phyloP scores from a whole-genome alignment of 441 rosid genomes.

The Croton setiger region DNA sequence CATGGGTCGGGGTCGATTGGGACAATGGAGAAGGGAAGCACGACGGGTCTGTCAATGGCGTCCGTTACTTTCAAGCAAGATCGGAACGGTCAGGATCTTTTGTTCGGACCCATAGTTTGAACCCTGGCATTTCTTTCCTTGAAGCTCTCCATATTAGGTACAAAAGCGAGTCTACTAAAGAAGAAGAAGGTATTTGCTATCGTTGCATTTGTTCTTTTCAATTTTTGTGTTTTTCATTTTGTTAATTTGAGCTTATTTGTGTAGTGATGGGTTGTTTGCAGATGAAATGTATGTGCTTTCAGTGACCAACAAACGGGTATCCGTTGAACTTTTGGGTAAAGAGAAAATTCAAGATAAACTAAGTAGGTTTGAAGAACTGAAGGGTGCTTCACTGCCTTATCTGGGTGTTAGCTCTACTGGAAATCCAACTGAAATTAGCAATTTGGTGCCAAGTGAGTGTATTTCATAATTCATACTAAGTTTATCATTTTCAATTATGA shows the following conservation, averaged over 20 bases:
- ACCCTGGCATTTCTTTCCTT: constrained; percentile 57
- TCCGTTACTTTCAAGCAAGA: constrained; percentile 58
- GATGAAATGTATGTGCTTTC: constrained; percentile 97
- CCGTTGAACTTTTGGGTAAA: constrained; percentile 71
- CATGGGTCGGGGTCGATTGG: constrained; percentile 88
- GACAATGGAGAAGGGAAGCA: constrained; percentile 75
- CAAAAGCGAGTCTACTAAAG: constrained; percentile 48
- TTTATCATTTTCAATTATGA: background rate
- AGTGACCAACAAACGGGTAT: constrained; percentile 67
- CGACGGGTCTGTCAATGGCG: constrained; percentile 69
- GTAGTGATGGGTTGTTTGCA: constrained; percentile 24
- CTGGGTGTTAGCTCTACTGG: constrained; percentile 75
- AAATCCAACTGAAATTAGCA: constrained; percentile 38
- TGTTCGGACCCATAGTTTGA: constrained; percentile 58
- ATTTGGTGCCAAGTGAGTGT: constrained; percentile 57
- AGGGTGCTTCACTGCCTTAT: constrained; percentile 60
- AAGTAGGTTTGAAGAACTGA: constrained; percentile 69
- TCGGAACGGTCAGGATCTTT: constrained; percentile 66
- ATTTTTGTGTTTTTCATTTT: background rate
- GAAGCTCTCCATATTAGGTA: constrained; percentile 69
- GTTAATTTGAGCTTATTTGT: background rate
- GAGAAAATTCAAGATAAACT: constrained; percentile 80
- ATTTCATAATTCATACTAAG: background rate
- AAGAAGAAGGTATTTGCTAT: constrained; percentile 58
- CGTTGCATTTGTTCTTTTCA: background rate